Evolutionary conservation across 371 early-diverging fungal genomes (phyloP).

Genomic region (Vairimorpha ceranae): DNA sequence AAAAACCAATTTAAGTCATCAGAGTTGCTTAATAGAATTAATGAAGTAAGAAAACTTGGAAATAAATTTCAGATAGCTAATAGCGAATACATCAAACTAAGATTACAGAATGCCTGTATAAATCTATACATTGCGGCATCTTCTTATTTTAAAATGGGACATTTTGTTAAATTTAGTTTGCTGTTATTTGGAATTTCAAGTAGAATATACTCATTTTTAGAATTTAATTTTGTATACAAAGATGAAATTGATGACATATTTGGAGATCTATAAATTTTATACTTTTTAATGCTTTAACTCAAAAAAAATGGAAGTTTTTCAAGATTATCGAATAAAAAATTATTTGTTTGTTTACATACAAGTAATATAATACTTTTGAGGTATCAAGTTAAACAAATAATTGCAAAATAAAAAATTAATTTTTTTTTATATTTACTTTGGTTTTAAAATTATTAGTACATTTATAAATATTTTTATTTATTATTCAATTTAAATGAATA

Average conservation of each 20-base stretch:
- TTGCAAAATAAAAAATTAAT: too few species aligned
- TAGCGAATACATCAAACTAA: background rate
- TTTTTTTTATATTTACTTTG: too few species aligned
- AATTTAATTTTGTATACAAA: background rate
- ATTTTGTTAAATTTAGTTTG: background rate
- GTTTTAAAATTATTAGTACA: too few species aligned
- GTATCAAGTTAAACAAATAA: too few species aligned
- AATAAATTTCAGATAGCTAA: background rate
- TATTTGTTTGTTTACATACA: too few species aligned
- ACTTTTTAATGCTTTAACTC: too few species aligned
- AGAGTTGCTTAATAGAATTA: background rate
- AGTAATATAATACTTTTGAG: too few species aligned
- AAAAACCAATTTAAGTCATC: conserved; percentile 4
- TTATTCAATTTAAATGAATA: too few species aligned
- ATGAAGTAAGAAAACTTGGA: background rate
- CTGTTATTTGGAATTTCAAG: background rate
- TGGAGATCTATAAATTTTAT: conserved; percentile 9
- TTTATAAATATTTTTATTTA: too few species aligned
- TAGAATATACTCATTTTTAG: background rate
- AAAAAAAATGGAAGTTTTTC: too few species aligned
- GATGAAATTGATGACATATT: conserved; percentile 4
- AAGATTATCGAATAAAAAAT: too few species aligned
- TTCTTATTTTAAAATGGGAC: background rate
- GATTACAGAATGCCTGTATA: background rate
- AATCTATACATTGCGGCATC: background rate